Evolutionary conservation across 1,139 yeast species (phyloP).

Genomic region (Candida dubliniensis): DNA sequence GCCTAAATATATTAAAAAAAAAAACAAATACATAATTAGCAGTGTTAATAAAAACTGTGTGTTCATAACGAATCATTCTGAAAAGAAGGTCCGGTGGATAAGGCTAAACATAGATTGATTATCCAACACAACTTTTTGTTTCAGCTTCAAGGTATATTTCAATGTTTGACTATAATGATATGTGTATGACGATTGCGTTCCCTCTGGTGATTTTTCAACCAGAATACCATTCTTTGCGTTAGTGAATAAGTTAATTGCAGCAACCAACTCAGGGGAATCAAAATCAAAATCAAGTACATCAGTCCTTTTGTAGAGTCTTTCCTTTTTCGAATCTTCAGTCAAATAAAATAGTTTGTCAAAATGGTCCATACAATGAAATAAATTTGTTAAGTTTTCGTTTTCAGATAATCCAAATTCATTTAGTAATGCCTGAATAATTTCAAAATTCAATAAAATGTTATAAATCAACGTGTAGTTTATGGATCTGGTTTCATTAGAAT

Average conservation of each 20-base stretch:
- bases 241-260: conserved; percentile 8
- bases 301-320: conserved; percentile 14
- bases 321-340: conserved; percentile 22
- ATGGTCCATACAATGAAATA: conserved; percentile 23
- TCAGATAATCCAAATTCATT: conserved; percentile 11
- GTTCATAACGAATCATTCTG: background rate
- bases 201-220: no score
- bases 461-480: conserved; percentile 30
- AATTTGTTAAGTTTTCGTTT: conserved; percentile 15
- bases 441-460: conserved; percentile 32
- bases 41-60: no score
- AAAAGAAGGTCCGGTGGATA: conserved; percentile 8
- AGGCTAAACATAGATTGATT: conserved; percentile 18
- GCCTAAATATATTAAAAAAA: background rate
- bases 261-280: conserved; percentile 31
- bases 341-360: conserved; percentile 20
- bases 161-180: conserved; percentile 19
- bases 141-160: conserved; percentile 9
- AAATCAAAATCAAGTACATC: conserved; percentile 27
- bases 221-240: background rate
- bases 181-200: background rate
- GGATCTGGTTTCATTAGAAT: conserved; percentile 16
- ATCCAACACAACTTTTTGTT: conserved; percentile 10
- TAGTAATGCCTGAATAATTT: conserved; percentile 23
- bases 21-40: background rate